Percentiles rank a stretch among this genome's conserved stretches.
These are phyloP conservation scores for Harringtonia aguacate DNA, from an alignment of 2,329 filamentous ascomycete species.

Conservation along the genomic window DNA sequence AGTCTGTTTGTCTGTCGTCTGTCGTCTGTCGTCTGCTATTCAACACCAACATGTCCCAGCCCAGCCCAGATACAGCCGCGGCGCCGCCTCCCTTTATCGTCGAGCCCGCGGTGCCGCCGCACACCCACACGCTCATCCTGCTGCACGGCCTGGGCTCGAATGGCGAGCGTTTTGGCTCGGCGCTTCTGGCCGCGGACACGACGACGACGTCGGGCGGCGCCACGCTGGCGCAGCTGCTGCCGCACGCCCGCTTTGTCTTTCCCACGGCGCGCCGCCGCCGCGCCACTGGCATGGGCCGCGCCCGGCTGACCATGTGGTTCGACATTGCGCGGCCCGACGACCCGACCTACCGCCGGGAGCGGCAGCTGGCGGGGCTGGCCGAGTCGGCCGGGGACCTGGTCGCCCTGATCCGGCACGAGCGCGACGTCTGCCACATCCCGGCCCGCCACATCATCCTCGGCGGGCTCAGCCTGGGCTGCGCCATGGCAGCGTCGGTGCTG, in stretches of 20 bases:
- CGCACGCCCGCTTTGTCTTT: conserved; percentile 36
- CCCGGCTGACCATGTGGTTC: conserved; percentile 39
- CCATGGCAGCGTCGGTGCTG: conserved; percentile 29
- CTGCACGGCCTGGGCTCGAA: conserved; percentile 21
- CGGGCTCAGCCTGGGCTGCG: conserved; percentile 43
- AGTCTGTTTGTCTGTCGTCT: too few species aligned
- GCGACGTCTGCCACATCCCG: not conserved
- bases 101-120: conserved; percentile 10
- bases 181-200: conserved; percentile 20
- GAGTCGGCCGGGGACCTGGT: conserved; percentile 27
- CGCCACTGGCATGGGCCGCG: conserved; percentile 29
- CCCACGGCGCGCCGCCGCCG: conserved; percentile 35
- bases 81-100: conserved; percentile 11
- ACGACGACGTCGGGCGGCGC: conserved; percentile 14
- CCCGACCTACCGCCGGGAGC: conserved; percentile 26
- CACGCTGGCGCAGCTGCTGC: conserved; percentile 22
- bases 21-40: too few species aligned
- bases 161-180: conserved; percentile 21
- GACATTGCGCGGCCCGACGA: conserved; percentile 31
- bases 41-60: too few species aligned
- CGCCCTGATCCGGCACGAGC: conserved; percentile 12
- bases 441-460: conserved; percentile 35
- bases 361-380: conserved; percentile 31
- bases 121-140: conserved; percentile 19
- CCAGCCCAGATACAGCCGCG: too few species aligned